A percentile compares a stretch with the other conserved stretches of the same genome.
phyloP scores from a whole-genome alignment of 257 asterid species.

The Salvia splendens region DNA sequence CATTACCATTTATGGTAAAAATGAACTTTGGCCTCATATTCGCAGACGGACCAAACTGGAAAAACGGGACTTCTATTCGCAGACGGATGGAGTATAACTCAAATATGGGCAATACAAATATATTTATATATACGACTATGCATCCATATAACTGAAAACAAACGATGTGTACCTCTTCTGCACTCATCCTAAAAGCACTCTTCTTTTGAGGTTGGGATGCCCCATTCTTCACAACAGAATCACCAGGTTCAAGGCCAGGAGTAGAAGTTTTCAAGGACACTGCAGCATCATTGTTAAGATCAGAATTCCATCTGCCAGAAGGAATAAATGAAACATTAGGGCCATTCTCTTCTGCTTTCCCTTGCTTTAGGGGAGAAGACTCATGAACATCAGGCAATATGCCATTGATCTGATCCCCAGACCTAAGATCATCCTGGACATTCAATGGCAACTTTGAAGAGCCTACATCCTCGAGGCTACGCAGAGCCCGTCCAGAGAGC shows the following conservation, averaged over 20 bases:
- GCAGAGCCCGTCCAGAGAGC: slow-evolving; percentile 62
- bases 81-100: too few species aligned
- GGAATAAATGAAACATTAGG: slow-evolving; percentile 30
- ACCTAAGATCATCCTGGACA: slow-evolving; percentile 41
- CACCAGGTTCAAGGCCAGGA: slow-evolving; percentile 18
- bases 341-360: slow-evolving; percentile 38
- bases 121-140: neutral
- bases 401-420: slow-evolving; percentile 40
- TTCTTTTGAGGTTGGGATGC: slow-evolving; percentile 54
- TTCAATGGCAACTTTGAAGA: slow-evolving; percentile 51
- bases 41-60: too few species aligned
- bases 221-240: slow-evolving; percentile 35
- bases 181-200: slow-evolving; percentile 70
- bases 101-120: too few species aligned
- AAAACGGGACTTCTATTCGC: too few species aligned
- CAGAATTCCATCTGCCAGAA: slow-evolving; percentile 30
- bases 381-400: slow-evolving; percentile 36
- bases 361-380: slow-evolving; percentile 38
- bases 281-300: slow-evolving; percentile 31
- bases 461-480: slow-evolving; percentile 59
- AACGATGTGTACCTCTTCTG: slow-evolving; percentile 60
- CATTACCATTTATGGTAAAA: too few species aligned
- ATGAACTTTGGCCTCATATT: too few species aligned
- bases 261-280: slow-evolving; percentile 32
- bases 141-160: slow-evolving; percentile 4